phyloP scores from a whole-genome alignment of 192 early-diverging fungal genomes.

The Podila epigama region DNA sequence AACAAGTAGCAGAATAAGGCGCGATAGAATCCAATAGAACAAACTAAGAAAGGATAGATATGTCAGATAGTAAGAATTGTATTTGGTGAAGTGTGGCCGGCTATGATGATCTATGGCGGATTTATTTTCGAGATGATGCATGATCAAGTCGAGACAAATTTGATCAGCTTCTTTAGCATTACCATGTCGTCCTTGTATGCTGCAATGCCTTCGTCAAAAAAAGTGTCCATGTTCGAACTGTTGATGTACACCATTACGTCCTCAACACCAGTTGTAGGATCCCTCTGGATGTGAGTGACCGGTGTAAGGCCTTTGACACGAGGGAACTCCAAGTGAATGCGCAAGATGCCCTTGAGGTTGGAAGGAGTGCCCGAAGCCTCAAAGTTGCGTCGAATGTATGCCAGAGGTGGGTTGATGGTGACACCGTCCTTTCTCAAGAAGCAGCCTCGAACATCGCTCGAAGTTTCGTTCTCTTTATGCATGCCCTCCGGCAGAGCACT shows the following conservation, averaged over 20 bases:
- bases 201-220: conserved; percentile 5
- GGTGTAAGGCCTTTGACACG: neutral
- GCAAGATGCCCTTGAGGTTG: conserved; percentile 11
- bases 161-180: neutral
- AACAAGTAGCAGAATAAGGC: too few relatives aligned
- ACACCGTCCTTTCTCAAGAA: conserved; percentile 12
- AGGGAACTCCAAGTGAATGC: conserved; percentile 28
- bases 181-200: neutral
- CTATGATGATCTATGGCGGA: too few relatives aligned
- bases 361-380: neutral
- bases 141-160: too few relatives aligned
- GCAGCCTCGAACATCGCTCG: conserved; percentile 18
- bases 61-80: too few relatives aligned
- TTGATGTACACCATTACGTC: conserved; percentile 28
- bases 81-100: too few relatives aligned
- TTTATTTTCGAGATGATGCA: too few relatives aligned
- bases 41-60: too few relatives aligned
- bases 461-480: conserved; percentile 11
- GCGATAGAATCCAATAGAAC: too few relatives aligned
- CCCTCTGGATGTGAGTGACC: conserved; percentile 5
- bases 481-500: neutral
- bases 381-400: neutral
- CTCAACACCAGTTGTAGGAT: neutral
- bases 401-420: neutral
- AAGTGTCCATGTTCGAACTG: conserved; percentile 14